These are phyloP conservation scores for Hypocrella siamensis DNA, from an alignment of 2,329 filamentous ascomycete species.

Conservation along the genomic window DNA sequence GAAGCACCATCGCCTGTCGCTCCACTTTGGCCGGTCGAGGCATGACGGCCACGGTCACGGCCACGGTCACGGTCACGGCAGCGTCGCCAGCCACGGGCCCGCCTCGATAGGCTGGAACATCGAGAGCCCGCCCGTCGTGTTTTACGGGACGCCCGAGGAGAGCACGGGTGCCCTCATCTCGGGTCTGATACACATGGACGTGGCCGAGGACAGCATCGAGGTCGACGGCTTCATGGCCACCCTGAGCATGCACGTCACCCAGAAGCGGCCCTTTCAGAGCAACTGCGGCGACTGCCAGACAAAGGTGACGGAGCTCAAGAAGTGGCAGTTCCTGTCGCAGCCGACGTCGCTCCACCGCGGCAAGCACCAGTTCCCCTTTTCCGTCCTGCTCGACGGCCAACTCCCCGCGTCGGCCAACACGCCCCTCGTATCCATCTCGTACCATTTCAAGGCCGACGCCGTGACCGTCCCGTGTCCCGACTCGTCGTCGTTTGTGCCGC, in stretches of 20 bases:
- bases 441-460: conserved; percentile 58
- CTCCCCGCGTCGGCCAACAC: conserved; percentile 74
- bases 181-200: conserved; percentile 60
- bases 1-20: conserved; percentile 24
- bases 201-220: conserved; percentile 50
- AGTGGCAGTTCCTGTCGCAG: conserved; percentile 59
- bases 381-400: conserved; percentile 68
- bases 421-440: conserved; percentile 56
- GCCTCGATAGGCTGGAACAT: conserved; percentile 42
- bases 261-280: conserved; percentile 66
- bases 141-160: conserved; percentile 58
- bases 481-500: conserved; percentile 14
- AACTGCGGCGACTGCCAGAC: conserved; percentile 66
- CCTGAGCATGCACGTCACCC: conserved; percentile 53
- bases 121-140: conserved; percentile 75
- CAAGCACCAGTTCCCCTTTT: conserved; percentile 73
- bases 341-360: conserved; percentile 35
- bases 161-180: conserved; percentile 79
- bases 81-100: conserved; percentile 19
- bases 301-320: conserved; percentile 58
- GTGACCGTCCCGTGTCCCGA: conserved; percentile 41
- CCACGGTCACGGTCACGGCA: too few relatives aligned
- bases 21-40: conserved; percentile 18
- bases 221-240: conserved; percentile 59
- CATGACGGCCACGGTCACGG: not conserved